Conservation (phyloP, 129 eudicot species). For the Dittrichia graveolens region DNA sequence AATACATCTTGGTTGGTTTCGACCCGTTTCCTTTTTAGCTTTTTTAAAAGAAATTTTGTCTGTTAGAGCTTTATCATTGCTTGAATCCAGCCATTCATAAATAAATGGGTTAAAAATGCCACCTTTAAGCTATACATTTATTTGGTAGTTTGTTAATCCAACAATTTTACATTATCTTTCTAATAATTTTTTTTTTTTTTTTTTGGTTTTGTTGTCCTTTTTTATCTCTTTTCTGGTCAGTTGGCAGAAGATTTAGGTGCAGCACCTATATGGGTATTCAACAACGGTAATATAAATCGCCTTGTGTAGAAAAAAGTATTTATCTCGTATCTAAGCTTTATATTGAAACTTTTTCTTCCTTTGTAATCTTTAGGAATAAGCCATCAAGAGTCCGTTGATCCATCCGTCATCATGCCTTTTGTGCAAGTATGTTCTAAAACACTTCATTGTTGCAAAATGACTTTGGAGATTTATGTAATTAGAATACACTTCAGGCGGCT, state of each 20-base stretch:
- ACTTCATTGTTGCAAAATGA: too few relatives aligned
- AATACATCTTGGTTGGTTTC: too few relatives aligned
- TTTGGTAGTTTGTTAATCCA: conserved; percentile 16
- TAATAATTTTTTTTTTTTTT: neutral
- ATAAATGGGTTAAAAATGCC: too few relatives aligned
- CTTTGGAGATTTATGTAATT: too few relatives aligned
- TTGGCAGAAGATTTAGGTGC: conserved; percentile 97
- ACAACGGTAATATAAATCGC: conserved; percentile 60
- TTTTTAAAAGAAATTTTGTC: too few relatives aligned
- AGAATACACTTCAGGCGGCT: too few relatives aligned
- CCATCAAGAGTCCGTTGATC: conserved; percentile 77
- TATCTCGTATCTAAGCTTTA: neutral
- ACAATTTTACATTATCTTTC: neutral
- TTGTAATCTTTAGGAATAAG: conserved; percentile 57
- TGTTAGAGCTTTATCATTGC: too few relatives aligned
- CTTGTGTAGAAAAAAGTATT: neutral
- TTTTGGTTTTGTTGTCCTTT: too few relatives aligned
- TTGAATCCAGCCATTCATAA: too few relatives aligned
- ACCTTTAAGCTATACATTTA: neutral
- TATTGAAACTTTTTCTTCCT: neutral
- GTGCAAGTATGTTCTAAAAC: conserved; percentile 56
- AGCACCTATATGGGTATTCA: conserved; percentile 91
- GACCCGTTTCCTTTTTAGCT: too few relatives aligned
- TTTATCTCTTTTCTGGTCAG: conserved; percentile 31
- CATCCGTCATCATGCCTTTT: conserved; percentile 65